Conservation (phyloP, 2,329 filamentous ascomycete species). For the Elsinoe fawcettii region DNA sequence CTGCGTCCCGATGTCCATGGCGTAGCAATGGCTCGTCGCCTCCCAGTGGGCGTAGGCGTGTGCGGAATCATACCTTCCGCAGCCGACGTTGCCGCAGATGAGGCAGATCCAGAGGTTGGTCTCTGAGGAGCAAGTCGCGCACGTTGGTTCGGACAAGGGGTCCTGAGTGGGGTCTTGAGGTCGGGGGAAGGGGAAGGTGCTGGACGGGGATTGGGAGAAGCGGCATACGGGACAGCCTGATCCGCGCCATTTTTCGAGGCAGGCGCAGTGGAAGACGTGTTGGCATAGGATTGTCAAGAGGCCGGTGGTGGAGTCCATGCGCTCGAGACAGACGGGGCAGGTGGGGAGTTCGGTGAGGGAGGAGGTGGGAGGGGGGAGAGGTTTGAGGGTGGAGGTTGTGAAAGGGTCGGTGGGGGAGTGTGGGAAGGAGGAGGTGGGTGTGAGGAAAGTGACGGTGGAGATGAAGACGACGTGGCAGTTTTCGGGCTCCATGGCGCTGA, state of each 20-base stretch:
- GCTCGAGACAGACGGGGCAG: slow-evolving; percentile 90
- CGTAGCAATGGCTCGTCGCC: slow-evolving; percentile 79
- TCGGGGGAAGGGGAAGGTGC: slow-evolving; percentile 31
- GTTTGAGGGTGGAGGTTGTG: slow-evolving; percentile 52
- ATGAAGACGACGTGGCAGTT: slow-evolving; percentile 93
- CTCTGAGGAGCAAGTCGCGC: slow-evolving; percentile 69
- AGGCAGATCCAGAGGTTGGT: slow-evolving; percentile 92
- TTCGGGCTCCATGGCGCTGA: slow-evolving; percentile 90
- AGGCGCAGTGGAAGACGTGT: slow-evolving; percentile 95
- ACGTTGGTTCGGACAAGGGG: slow-evolving; percentile 54
- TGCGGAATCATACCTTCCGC: slow-evolving; percentile 86
- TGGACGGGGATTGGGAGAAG: slow-evolving; percentile 62
- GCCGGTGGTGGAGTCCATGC: slow-evolving; percentile 96
- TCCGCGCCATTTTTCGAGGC: slow-evolving; percentile 91
- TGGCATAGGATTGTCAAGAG: slow-evolving; percentile 94
- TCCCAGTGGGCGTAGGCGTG: slow-evolving; percentile 94
- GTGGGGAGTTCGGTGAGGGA: slow-evolving; percentile 86
- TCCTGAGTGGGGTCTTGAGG: slow-evolving; percentile 37
- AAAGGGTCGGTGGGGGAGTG: slow-evolving; percentile 56
- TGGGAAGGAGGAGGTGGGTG: slow-evolving; percentile 51
- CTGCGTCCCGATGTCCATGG: slow-evolving; percentile 86
- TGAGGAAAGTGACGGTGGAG: slow-evolving; percentile 80
- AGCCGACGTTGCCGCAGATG: slow-evolving; percentile 86
- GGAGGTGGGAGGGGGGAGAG: slow-evolving; percentile 66
- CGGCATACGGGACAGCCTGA: slow-evolving; percentile 90